Evolutionary conservation across 441 rosid species (phyloP), one percentile per base, ranked within the genome.

Genomic region (Adansonia madagascariensis): DNA sequence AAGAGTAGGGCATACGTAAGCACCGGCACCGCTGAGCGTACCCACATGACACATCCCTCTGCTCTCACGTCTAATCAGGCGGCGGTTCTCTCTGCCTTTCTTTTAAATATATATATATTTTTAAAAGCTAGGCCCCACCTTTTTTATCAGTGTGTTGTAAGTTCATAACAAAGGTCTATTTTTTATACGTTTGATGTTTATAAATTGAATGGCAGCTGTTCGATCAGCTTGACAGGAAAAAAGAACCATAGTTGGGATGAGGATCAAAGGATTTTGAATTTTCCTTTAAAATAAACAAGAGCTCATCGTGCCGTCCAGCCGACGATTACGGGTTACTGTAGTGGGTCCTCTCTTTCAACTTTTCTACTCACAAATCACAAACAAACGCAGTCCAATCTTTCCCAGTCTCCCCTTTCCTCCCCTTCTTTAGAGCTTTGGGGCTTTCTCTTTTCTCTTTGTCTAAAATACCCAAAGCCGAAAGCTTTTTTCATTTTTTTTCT

Each of bases 241-340:
- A 14, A 31, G 0, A 3, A 3, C 17, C 2, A 1, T n/a, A 3
- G 12, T 52, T 17, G n/a, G 8, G 77, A 71, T 64, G 3, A 8
- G 31, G 12, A 83, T 78, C 84, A 0, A 5, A 1, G 2, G 31
- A 2, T 27, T 27, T 27, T 27, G 31, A 27, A 27, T 27, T 27
- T 27, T 27, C 31, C 31, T 27, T 27, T 27, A 27, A 27, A 27
- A 27, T 27, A 27, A 27, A 27, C 2, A 46, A 41, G 67, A 31
- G 35, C 67, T 27, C 9, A 66, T 70, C 84, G 83, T 73, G 91
- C 88, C 88, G 90, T 82, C 83, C 80, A 80, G 82, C 86, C 92
- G 90, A 76, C 91, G 91, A 87, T 88, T 88, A 80, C 92, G 91
- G 94, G 90, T 85, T 89, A 77, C 87, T 75, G 59, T 65, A 1